Evolutionary conservation across 2,329 filamentous ascomycete genomes (phyloP), one percentile per base, ranked within the genome.

Genomic region (Chrysosphaeria jannelii): DNA sequence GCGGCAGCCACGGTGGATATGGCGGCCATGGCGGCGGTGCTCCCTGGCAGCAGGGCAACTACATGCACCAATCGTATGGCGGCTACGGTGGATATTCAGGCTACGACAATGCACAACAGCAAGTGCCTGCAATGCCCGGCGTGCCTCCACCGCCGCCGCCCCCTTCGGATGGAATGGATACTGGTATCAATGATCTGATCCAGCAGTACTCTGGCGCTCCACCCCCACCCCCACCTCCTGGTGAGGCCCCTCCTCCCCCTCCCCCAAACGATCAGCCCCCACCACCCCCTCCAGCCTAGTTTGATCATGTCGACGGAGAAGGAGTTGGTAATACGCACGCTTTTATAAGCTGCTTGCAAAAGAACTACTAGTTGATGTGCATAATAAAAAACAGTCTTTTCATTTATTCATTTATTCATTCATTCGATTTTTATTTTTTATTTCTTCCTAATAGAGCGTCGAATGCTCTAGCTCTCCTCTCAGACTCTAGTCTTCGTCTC

Each of bases 401-500:
- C n/a, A n/a, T n/a, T n/a, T n/a, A n/a, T n/a, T n/a, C n/a, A n/a
- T n/a, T n/a, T n/a, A n/a, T n/a, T n/a, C n/a, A n/a, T n/a, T n/a
- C n/a, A n/a, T n/a, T n/a, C n/a, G n/a, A n/a, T n/a, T n/a, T n/a
- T n/a, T n/a, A n/a, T n/a, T n/a, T n/a, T n/a, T n/a, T n/a, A n/a
- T n/a, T n/a, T 21, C 18, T 19, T 54, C 44, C 57, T 64, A 28
- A 91, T 54, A 38, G 62, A 47, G 81, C 79, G 45, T 93, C 85
- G 0, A 79, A 81, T 6, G 85, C 85, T 35, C 81, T 62, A 4
- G 85, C 85, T 37, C 81, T 67, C 34, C 78, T 54, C 46, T 97
- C 85, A 34, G 85, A 53, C 42, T 93, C 85, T 25, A 93, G 43
- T 39, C 59, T 63, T 57, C 66, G 60, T 39, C 65, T 61, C 60